Base-by-base conservation (phyloP, 768 basidiomycete species). In the Lentinula detonsa region DNA sequence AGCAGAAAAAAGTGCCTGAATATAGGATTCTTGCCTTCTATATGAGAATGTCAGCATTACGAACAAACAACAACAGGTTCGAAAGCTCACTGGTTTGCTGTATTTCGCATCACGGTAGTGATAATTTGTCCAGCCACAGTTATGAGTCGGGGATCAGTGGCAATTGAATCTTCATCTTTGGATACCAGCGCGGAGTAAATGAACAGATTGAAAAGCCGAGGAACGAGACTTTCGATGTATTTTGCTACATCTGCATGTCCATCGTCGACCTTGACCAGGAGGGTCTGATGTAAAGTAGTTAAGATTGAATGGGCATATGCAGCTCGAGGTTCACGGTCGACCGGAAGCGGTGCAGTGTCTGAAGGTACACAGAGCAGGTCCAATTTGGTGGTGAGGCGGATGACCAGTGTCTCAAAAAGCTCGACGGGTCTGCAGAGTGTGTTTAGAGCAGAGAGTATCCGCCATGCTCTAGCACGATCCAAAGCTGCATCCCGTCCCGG, bases 261-360 rank as follows among this genome's bases (percentile, higher is more conserved):
- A 28, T 68, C 72, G 37, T 75, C 72, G 11, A 77, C 74, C 67
- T 83, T 83, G 34, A 65, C 67, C 5, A 67, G 67, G 15, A 98
- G 71, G 0, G 88, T 85, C 45, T 85, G 81, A 1, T 80, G 77
- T 6, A 98, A 73, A 0, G 89, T 84, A 53, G 81, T 76, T 53
- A 98, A 79, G 35, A 98, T 79, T 34, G 94, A 85, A 73, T 94
- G 92, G 1, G 85, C 87, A 69, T 96, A 98, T 10, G 93, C 90
- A 0, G 91, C 85, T n/a, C 72, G 74, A 11, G 85, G 81, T 69
- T 95, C 90, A 2, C 65, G 40, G 39, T 85, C 84, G 5, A 69
- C 69, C 4, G 62, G 70, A 59, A 64, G 15, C 48, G 60, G 39
- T 45, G 59, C 28, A 33, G 63, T 13, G 21, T 59, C 21, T 10